Evolutionary conservation across 805 yeast species (phyloP).

Genomic region (Candida nanaspora): DNA sequence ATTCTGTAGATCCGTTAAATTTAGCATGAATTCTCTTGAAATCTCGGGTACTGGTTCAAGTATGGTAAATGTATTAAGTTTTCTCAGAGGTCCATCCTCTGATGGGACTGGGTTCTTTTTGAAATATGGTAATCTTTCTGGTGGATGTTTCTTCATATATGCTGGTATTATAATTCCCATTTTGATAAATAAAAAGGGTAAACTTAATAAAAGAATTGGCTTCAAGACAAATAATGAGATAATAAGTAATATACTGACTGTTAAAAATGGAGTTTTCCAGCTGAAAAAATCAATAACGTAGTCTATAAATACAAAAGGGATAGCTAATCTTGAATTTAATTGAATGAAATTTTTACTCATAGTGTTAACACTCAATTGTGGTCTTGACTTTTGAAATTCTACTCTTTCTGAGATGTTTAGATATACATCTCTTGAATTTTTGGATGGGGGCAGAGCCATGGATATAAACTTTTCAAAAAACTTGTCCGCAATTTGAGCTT

Average conservation of each 20-base stretch:
- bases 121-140: conserved; percentile 33
- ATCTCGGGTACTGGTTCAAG: conserved; percentile 75
- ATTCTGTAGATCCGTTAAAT: conserved; percentile 79
- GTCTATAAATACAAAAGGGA: conserved; percentile 58
- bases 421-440: conserved; percentile 35
- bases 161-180: conserved; percentile 61
- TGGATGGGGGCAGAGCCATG: conserved; percentile 64
- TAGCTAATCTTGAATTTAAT: conserved; percentile 54
- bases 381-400: conserved; percentile 55
- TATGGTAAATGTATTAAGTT: conserved; percentile 26
- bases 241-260: conserved; percentile 45
- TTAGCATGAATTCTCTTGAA: conserved; percentile 68
- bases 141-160: conserved; percentile 54
- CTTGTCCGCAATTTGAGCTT: conserved; percentile 51
- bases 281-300: conserved; percentile 43
- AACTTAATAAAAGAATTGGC: conserved; percentile 46
- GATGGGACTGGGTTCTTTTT: conserved; percentile 38
- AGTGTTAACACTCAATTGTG: conserved; percentile 58
- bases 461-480: conserved; percentile 63
- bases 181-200: conserved; percentile 50
- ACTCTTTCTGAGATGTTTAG: conserved; percentile 43
- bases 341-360: conserved; percentile 64
- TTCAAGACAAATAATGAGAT: conserved; percentile 40
- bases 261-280: conserved; percentile 60
- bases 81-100: conserved; percentile 42